Evolutionary conservation across 2,329 filamentous ascomycete genomes (phyloP), one percentile per base, ranked within the genome.

Genomic region (Neofusicoccum parvum): DNA sequence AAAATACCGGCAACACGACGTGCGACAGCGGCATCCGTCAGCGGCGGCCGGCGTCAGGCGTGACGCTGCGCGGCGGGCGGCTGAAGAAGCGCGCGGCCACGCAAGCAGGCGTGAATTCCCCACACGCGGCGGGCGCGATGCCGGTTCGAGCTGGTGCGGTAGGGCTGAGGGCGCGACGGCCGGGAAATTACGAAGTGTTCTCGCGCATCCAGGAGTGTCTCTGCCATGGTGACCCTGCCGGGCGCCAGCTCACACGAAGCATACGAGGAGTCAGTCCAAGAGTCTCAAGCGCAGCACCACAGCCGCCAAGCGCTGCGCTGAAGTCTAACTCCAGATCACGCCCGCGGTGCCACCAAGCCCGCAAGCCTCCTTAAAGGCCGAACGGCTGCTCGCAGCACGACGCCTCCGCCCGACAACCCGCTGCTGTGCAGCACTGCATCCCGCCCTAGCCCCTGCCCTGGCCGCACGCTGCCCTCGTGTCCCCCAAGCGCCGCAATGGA

Each of bases 401-500:
- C 2, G 51, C 50, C 36, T 32, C 41, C 11, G 17, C 20, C 39
- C 20, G 27, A 36, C 39, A 7, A n/a, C 41, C 56, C 50, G 41
- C 41, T 17, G 15, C 15, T 17, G 15, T 17, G 11, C 50, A 53
- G 15, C 34, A 17, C n/a, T 23, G 48, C 3, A 50, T 50, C 32
- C 50, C 50, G 14, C 12, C 11, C 37, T 20, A 37, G 12, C 50
- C 20, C 27, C 27, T 51, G 49, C 49, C 49, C 49, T 36, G 49
- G 46, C 15, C 43, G 54, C 41, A 32, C 54, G 20, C 54, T 46
- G 23, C 20, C 17, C 56, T 46, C 56, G 56, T 60, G 43, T 48
- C 43, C 43, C 27, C 32, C 43, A 64, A 54, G 51, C 62, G 51
- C 62, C 41, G 43, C 51, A 36, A 65, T 65, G 64, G 64, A 65